Evolutionary conservation across 2,329 filamentous ascomycete genomes (phyloP).

Genomic region (Aschersonia sp.): DNA sequence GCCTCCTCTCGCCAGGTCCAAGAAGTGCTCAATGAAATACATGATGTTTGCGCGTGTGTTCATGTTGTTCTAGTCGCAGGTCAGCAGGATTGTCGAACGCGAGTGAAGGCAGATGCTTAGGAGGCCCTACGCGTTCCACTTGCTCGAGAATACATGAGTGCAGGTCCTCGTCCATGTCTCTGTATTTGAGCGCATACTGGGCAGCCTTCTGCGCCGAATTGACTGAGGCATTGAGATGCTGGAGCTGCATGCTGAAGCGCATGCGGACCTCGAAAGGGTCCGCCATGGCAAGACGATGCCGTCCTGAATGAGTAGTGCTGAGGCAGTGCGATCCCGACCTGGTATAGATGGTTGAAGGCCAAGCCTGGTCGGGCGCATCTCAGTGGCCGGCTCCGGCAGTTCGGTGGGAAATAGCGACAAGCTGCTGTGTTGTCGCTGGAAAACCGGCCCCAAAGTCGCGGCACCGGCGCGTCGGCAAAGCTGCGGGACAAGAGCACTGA

Average conservation of each 20-base stretch:
- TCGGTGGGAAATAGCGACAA: background rate
- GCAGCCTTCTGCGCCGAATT: slow-evolving; percentile 85
- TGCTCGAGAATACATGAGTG: slow-evolving; percentile 97
- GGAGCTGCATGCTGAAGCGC: slow-evolving; percentile 82
- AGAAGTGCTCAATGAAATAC: slow-evolving; percentile 95
- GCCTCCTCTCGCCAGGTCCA: slow-evolving; percentile 68
- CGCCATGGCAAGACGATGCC: slow-evolving; percentile 24
- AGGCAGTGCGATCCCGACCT: too few species aligned
- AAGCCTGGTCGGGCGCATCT: background rate
- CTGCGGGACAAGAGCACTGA: background rate
- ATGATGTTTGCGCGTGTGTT: slow-evolving; percentile 97
- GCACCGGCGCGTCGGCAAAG: background rate
- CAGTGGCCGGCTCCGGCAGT: background rate
- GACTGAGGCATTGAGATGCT: slow-evolving; percentile 82
- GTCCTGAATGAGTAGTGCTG: too few species aligned
- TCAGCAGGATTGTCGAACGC: background rate
- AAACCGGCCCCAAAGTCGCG: too few species aligned
- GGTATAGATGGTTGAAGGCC: background rate
- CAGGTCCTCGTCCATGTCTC: slow-evolving; percentile 90
- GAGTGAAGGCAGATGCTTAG: too few species aligned
- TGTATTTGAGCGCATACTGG: slow-evolving; percentile 86
- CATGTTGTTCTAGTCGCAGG: slow-evolving; percentile 59
- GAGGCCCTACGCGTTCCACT: slow-evolving; percentile 53
- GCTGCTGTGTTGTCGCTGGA: too few species aligned
- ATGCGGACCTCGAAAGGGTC: slow-evolving; percentile 98